Conservation (phyloP, 2,329 filamentous ascomycete species). For the Fusarium buxicola region DNA sequence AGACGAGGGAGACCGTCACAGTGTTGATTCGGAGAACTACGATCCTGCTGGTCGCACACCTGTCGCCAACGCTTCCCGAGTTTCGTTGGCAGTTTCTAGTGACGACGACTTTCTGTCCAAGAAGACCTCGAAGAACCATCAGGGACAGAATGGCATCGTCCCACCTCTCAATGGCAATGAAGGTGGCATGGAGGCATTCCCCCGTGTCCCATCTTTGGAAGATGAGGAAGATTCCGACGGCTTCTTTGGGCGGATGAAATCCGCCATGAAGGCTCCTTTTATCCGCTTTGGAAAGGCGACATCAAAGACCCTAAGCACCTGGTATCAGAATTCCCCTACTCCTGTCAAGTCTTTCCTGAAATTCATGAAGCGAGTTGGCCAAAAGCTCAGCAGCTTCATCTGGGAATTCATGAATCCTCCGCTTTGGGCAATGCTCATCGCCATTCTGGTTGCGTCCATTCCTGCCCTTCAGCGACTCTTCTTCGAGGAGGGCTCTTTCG, state of each 20-base stretch:
- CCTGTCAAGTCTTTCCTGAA: conserved; percentile 54
- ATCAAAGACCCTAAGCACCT: conserved; percentile 39
- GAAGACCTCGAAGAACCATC: conserved; percentile 46
- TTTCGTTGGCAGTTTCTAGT: conserved; percentile 62
- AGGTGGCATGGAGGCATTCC: conserved; percentile 72
- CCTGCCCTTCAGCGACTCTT: conserved; percentile 85
- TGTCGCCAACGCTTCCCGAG: conserved; percentile 61
- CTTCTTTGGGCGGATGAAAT: conserved; percentile 52
- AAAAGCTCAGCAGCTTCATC: conserved; percentile 70
- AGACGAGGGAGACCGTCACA: conserved; percentile 51
- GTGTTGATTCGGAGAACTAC: conserved; percentile 60
- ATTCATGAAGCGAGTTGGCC: conserved; percentile 49
- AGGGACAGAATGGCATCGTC: conserved; percentile 43
- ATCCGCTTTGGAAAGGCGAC: conserved; percentile 38
- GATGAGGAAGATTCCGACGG: conserved; percentile 56
- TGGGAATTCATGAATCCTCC: conserved; percentile 99
- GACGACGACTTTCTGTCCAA: conserved; percentile 56
- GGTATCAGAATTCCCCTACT: conserved; percentile 55
- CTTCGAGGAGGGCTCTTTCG: conserved; percentile 88
- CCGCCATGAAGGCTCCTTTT: conserved; percentile 48
- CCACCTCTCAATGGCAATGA: conserved; percentile 47
- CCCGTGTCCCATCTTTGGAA: conserved; percentile 61
- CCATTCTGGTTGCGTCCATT: conserved; percentile 91
- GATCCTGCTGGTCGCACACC: conserved; percentile 69
- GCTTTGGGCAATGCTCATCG: conserved; percentile 94